These are phyloP conservation scores for Mycena pura DNA, from an alignment of 768 basidiomycete species.

Conservation along the genomic window DNA sequence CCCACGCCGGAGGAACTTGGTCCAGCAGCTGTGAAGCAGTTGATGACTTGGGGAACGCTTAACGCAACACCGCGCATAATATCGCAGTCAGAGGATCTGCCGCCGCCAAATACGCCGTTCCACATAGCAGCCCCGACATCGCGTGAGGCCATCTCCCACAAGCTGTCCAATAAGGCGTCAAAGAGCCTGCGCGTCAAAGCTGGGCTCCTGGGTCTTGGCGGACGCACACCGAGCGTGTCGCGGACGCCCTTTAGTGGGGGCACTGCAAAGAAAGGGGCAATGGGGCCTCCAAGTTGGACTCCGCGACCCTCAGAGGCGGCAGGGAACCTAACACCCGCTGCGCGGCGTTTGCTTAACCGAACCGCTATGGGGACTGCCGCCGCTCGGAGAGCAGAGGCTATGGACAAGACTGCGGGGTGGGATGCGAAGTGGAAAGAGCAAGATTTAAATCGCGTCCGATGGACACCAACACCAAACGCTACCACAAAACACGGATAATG, in stretches of 20 bases:
- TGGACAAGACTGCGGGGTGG: constrained; percentile 67
- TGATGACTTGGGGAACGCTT: constrained; percentile 98
- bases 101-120: constrained; percentile 70
- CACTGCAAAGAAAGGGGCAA: constrained; percentile 53
- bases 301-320: constrained; percentile 75
- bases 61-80: constrained; percentile 91
- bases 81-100: constrained; percentile 61
- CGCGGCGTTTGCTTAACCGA: constrained; percentile 73
- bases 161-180: constrained; percentile 81
- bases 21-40: constrained; percentile 82
- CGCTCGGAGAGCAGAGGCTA: constrained; percentile 68
- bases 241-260: constrained; percentile 40
- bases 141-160: constrained; percentile 83
- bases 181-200: constrained; percentile 84
- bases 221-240: constrained; percentile 45
- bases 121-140: constrained; percentile 77
- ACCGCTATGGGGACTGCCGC: constrained; percentile 72
- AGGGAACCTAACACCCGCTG: constrained; percentile 88
- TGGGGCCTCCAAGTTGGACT: constrained; percentile 84
- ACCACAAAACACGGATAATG: constrained; percentile 39
- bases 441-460: constrained; percentile 70
- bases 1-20: constrained; percentile 86
- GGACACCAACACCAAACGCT: constrained; percentile 77
- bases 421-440: constrained; percentile 59
- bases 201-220: constrained; percentile 55